Conservation (phyloP, 2,329 filamentous ascomycete genomes). For the Colletotrichum graminicola region DNA sequence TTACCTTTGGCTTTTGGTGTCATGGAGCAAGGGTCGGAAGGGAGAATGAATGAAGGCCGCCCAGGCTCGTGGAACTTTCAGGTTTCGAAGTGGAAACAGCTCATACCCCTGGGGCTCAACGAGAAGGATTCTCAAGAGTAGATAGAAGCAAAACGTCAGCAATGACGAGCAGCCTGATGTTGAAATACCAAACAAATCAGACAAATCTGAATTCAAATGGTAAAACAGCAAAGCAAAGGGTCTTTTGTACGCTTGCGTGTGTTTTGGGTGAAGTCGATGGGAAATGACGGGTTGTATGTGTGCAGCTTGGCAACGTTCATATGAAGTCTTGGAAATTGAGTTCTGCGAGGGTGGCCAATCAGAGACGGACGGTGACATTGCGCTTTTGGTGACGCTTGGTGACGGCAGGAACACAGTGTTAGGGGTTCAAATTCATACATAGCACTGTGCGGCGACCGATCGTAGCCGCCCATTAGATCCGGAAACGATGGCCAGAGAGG, state of each 20-base stretch:
- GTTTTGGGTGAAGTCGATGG: neutral
- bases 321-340: neutral
- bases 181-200: constrained; percentile 26
- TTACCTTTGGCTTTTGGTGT: constrained; percentile 14
- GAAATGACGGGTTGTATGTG: neutral
- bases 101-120: neutral
- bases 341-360: constrained; percentile 4
- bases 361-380: constrained; percentile 21
- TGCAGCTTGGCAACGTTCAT: neutral
- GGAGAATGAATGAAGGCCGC: neutral
- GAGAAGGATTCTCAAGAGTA: constrained; percentile 8
- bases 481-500: neutral
- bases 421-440: neutral
- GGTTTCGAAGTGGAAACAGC: neutral
- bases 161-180: constrained; percentile 28
- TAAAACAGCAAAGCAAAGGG: constrained; percentile 22
- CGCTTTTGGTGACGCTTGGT: neutral
- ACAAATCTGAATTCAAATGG: constrained; percentile 4
- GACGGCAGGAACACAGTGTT: constrained; percentile 3
- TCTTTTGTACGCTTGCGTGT: neutral
- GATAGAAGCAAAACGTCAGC: constrained; percentile 39
- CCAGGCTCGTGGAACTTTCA: constrained; percentile 20
- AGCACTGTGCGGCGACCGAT: neutral
- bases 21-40: neutral
- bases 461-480: too few species aligned